Base-by-base conservation (phyloP, 331 rosid species). In the Saraca asoca region DNA sequence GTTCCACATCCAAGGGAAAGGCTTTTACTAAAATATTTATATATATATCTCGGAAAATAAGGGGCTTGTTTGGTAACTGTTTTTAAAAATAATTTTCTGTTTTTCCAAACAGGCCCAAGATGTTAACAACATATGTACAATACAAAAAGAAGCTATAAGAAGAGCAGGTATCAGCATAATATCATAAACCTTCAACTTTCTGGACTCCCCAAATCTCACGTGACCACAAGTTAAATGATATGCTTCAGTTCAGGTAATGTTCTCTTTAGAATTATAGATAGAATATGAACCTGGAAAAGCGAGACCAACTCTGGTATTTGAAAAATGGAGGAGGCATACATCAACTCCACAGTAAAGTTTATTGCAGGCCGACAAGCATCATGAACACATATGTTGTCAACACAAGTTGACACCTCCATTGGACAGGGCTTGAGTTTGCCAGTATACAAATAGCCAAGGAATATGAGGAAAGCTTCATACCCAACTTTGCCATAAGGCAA, bases 311-410 rank as follows among this genome's bases (percentile, higher is more conserved):
- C 99, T 49, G 83, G 85, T 80, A 86, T 85, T 75, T 83, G 88
- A 75, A 94, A 94, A 77, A 85, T 88, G 68, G 75, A 76, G 33
- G 99, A 90, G 69, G 95, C 97, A 62, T 88, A 90, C 95, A 90
- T 83, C 84, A 94, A 85, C 81, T 94, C 96, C 79, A 94, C 87
- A 19, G 89, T 88, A 65, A 84, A 90, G 77, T 75, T 86, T 49
- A 94, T 83, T 39, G 96, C 95, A 56, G 97, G 97, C n/a, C 96
- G 77, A 48, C 99, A 94, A 0, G 96, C 90, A 74, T 90, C 95
- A 79, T 94, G 99, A 0, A 68, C 74, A 65, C 99, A 94, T 33
- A 5, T 55, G 43, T 77, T 83, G 66, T 90, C 97, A 67, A 90
- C 95, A 57, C 99, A 94, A 4, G 88, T 90, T 51, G 99, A 86